Percentiles rank a stretch among this genome's conserved stretches.
Conservation (phyloP, 2,329 filamentous ascomycete species). For the Fusarium decemcellulare region DNA sequence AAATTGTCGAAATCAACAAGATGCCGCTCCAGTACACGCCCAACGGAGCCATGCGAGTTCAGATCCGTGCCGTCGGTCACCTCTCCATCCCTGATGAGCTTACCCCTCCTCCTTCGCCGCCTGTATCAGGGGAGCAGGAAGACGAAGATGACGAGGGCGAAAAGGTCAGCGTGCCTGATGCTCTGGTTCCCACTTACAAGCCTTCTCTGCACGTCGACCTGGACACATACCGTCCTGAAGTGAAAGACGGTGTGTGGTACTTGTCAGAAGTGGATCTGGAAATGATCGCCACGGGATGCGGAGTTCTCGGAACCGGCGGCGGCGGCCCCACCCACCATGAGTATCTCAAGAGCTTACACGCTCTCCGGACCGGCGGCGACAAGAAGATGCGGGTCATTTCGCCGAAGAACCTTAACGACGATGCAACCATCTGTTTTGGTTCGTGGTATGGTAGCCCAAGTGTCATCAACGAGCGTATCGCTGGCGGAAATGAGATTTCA, state of each 20-base stretch:
- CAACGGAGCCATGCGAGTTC: constrained; percentile 52
- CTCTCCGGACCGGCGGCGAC: constrained; percentile 50
- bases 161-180: constrained; percentile 49
- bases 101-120: constrained; percentile 42
- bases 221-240: constrained; percentile 49
- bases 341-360: constrained; percentile 59
- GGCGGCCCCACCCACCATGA: constrained; percentile 57
- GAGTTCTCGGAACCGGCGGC: constrained; percentile 55
- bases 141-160: constrained; percentile 41
- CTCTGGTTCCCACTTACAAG: constrained; percentile 48
- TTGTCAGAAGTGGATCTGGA: constrained; percentile 55
- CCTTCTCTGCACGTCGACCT: constrained; percentile 51
- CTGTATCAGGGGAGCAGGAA: constrained; percentile 9
- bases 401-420: constrained; percentile 53
- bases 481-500: constrained; percentile 54
- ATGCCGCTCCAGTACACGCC: constrained; percentile 56
- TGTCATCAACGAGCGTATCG: constrained; percentile 56
- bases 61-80: constrained; percentile 52
- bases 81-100: constrained; percentile 49
- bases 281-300: constrained; percentile 53
- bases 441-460: constrained; percentile 62
- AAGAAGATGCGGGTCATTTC: constrained; percentile 58
- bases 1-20: constrained; percentile 62
- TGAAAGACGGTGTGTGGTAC: constrained; percentile 52
- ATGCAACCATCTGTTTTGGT: constrained; percentile 57